Base-by-base conservation (phyloP, 2,329 filamentous ascomycete genomes). In the Cercospora zeina region DNA sequence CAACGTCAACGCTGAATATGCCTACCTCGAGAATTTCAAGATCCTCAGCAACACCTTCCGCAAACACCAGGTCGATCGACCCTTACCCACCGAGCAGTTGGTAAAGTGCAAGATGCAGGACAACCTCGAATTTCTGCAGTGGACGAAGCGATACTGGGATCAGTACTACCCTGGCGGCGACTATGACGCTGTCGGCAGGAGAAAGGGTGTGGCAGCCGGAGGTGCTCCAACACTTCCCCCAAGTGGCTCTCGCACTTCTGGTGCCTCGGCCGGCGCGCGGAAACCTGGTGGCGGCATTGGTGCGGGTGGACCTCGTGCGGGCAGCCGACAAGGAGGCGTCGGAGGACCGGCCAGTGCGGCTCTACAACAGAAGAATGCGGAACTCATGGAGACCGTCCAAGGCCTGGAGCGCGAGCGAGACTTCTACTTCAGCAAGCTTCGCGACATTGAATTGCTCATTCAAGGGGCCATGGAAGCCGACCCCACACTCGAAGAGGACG, bases 61-160 rank as follows among this genome's bases (percentile, higher is more conserved):
- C 65, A 90, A 89, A 77, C 93, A 97, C 79, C 82, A 87, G 67
- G 85, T 99, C 80, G 93, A 97, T 72, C 92, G 92, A 76, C 89
- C 89, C 30, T 88, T 99, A 71, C 91, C 91, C 63, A 91, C 97
- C 75, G 87, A 96, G 77, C 82, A 85, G 62, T 87, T 99, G 63
- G 86, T 95, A 72, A 99, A 97, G 79, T 99, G 95, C 84, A 97
- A 96, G 83, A 99, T 99, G 93, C 95, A 99, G 84, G 95, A 99
- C 79, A 99, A 99, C 81, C 89, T 99, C 71, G 95, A 97, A 76
- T 99, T 99, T 77, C 83, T 99, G 64, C 95, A 99, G 80, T 99
- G 92, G 89, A 88, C 88, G 63, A 99, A 99, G 85, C 84, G 85
- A 70, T 97, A 92, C 82, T 99, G 95, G 95, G 95, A 99, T 74